Evolutionary conservation across 2,329 filamentous ascomycete species (phyloP), one percentile per base, ranked within the genome.

Genomic region (Myriosclerotinia curreyana): DNA sequence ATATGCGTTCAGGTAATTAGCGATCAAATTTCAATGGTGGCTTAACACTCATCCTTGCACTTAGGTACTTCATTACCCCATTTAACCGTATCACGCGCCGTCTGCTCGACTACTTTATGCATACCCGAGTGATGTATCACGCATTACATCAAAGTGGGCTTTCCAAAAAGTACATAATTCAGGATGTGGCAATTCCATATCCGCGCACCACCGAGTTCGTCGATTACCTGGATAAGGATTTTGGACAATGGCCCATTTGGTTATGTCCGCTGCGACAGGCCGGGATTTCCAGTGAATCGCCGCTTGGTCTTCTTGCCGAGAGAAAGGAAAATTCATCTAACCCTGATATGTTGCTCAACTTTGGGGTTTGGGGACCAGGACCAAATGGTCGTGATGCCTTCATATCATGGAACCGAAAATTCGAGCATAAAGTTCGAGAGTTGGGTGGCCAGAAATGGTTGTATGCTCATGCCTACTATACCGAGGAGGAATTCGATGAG

Each of bases 401-500:
- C 72, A 80, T 92, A 2, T 74, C 77, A 38, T 83, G 84, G 71
- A 96, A 96, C 76, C 83, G 88, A 25, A 80, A 80, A 34, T 81
- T 96, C 31, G 91, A 96, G 78, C 77, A 80, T 40, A 88, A 88
- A 73, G 83, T 92, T 8, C 79, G 79, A 52, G 80, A 85, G 67
- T 81, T 95, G 2, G 86, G 87, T 60, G 91, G 91, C 3, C 84
- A 88, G 77, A 96, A 96, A 78, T 95, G 90, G 87, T 79, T 96
- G 17, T 96, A 96, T 76, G 91, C 91, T 3, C 89, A 93, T 71
- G 87, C 90, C 0, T 96, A 92, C 78, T 95, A 95, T 75, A 83
- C 84, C 12, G 83, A 89, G 20, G 78, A 83, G 0, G 85, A 90
- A 71, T 91, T 90, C 76, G 88, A 86, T 83, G 71, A 77, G 31